A percentile compares a stretch with the other conserved stretches of the same genome.
These are phyloP conservation scores for Nothophoma quercina DNA, from an alignment of 2,329 filamentous ascomycete species.

Conservation along the genomic window DNA sequence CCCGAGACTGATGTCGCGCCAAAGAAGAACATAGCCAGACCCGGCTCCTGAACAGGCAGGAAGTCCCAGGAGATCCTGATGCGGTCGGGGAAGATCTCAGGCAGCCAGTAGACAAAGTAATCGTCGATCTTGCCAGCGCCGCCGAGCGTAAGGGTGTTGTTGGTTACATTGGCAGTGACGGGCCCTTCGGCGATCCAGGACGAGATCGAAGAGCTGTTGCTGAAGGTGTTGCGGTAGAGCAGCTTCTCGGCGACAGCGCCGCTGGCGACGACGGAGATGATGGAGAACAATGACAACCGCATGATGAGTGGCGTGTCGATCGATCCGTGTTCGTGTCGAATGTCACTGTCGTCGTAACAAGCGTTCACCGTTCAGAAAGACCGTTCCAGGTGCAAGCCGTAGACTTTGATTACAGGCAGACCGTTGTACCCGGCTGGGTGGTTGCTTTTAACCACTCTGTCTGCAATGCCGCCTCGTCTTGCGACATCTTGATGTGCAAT, in stretches of 20 bases:
- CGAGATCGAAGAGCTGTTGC: constrained; percentile 34
- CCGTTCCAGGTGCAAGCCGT: background rate
- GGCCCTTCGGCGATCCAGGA: constrained; percentile 45
- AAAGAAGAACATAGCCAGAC: constrained; percentile 48
- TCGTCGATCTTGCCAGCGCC: constrained; percentile 35
- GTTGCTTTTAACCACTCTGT: background rate
- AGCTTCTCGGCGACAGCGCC: constrained; percentile 41
- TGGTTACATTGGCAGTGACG: constrained; percentile 31
- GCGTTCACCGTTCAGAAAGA: background rate
- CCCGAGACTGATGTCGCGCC: constrained; percentile 37
- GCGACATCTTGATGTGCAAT: constrained; percentile 9
- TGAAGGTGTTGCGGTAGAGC: constrained; percentile 45
- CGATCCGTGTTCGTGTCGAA: background rate
- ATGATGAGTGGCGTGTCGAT: constrained; percentile 14
- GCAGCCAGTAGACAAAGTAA: constrained; percentile 46
- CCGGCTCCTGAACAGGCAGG: constrained; percentile 39
- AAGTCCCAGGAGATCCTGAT: constrained; percentile 47
- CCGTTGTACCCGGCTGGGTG: background rate
- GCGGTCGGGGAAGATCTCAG: constrained; percentile 41
- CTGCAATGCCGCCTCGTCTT: background rate
- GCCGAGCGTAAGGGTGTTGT: constrained; percentile 38
- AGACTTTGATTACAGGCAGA: background rate
- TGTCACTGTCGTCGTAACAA: background rate
- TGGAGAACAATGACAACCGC: constrained; percentile 5
- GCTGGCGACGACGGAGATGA: constrained; percentile 6